Evolutionary conservation across 441 rosid genomes (phyloP).

Genomic region (Adansonia madagascariensis): DNA sequence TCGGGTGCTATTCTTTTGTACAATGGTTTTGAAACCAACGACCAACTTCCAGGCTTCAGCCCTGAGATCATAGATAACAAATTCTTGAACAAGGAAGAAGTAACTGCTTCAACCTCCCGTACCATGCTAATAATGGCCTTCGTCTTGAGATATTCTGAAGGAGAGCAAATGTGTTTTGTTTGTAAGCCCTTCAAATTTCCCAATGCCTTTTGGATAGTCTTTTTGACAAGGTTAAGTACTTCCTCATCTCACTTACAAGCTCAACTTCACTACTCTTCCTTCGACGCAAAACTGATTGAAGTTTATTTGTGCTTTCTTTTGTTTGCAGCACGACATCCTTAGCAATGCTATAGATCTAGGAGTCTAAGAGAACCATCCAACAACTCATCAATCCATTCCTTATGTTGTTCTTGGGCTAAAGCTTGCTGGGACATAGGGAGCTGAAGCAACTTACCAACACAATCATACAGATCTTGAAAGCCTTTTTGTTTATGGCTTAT

Average conservation of each 20-base stretch:
- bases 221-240: conserved; percentile 31
- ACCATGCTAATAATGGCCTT: background rate
- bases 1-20: conserved; percentile 31
- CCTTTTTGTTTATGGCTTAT: conserved; percentile 34
- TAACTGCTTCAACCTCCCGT: background rate
- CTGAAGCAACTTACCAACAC: conserved; percentile 40
- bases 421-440: conserved; percentile 33
- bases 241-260: conserved; percentile 29
- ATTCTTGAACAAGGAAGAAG: background rate
- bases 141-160: background rate
- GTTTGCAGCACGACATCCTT: conserved; percentile 24
- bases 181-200: conserved; percentile 25
- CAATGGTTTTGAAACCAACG: background rate
- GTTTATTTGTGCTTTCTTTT: conserved; percentile 25
- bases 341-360: conserved; percentile 36
- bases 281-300: conserved; percentile 34
- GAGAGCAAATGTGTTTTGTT: background rate
- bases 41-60: background rate
- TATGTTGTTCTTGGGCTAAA: conserved; percentile 28
- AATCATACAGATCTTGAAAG: conserved; percentile 38
- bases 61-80: background rate
- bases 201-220: background rate
- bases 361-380: conserved; percentile 47
- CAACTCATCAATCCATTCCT: conserved; percentile 33
- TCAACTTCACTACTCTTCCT: conserved; percentile 33